phyloP scores from a whole-genome alignment of 768 basidiomycete genomes.

The Trametes punicea region DNA sequence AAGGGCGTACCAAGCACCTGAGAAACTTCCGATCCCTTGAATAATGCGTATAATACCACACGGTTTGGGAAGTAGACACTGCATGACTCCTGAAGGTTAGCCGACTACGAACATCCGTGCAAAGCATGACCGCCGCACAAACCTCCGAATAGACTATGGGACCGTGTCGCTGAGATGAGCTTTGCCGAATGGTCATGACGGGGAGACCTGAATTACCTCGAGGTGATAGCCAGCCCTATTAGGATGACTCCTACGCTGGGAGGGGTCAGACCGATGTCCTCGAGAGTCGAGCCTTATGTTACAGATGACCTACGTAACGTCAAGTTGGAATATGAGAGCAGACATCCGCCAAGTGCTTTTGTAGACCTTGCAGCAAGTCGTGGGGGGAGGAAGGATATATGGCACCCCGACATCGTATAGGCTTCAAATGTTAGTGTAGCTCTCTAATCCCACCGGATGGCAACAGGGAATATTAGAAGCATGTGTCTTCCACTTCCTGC shows the following conservation, averaged over 20 bases:
- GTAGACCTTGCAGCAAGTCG: no score
- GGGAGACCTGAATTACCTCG: neutral
- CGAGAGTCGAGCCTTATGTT: no score
- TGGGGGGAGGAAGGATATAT: no score
- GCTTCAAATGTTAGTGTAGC: no score
- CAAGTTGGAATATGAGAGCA: no score
- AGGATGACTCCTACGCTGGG: no score
- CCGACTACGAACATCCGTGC: neutral
- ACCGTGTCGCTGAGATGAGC: neutral
- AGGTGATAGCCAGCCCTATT: neutral
- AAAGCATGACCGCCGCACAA: neutral
- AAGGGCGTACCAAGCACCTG: neutral
- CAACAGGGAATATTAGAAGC: no score
- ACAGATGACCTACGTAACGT: no score
- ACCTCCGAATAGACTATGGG: slow-evolving; percentile 2
- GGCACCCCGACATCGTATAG: no score
- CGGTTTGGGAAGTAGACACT: neutral
- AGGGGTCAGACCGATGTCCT: no score
- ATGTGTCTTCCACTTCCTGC: neutral
- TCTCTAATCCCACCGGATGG: no score
- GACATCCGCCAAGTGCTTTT: no score
- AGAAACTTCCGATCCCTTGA: slow-evolving; percentile 1
- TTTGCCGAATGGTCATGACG: neutral
- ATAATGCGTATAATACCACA: slow-evolving; percentile 9
- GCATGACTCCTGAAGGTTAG: neutral